phyloP scores from a whole-genome alignment of 1,284 basidiomycete genomes.

The Pseudozyma thailandica region DNA sequence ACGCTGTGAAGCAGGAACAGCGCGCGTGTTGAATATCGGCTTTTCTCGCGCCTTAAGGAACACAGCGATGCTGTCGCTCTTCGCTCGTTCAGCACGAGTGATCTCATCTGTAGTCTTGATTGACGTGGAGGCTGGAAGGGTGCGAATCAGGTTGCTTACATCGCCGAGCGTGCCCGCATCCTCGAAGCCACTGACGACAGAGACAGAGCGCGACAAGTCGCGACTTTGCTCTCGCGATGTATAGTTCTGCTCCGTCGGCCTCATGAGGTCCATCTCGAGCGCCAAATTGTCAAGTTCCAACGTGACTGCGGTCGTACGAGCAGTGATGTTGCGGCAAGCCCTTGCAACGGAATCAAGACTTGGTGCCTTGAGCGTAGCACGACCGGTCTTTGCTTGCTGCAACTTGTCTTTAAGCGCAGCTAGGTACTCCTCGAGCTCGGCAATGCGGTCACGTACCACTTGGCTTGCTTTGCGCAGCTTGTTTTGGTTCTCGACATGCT shows the following conservation, averaged over 20 bases:
- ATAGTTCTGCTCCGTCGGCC: slow-evolving; percentile 9
- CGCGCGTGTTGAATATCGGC: slow-evolving; percentile 44
- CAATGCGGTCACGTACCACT: slow-evolving; percentile 77
- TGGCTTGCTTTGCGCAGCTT: slow-evolving; percentile 79
- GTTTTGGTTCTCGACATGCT: slow-evolving; percentile 83
- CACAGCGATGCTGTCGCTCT: slow-evolving; percentile 34
- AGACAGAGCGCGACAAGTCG: slow-evolving; percentile 26
- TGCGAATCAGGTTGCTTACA: slow-evolving; percentile 21
- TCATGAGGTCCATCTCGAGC: slow-evolving; percentile 71
- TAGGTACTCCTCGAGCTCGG: slow-evolving; percentile 81
- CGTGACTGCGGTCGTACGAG: slow-evolving; percentile 73
- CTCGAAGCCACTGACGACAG: slow-evolving; percentile 25
- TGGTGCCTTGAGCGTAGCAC: slow-evolving; percentile 76
- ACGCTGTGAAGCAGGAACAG: slow-evolving; percentile 20
- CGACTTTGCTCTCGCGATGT: slow-evolving; percentile 10
- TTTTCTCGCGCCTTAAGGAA: slow-evolving; percentile 41
- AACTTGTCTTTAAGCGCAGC: slow-evolving; percentile 78
- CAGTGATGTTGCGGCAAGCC: slow-evolving; percentile 83
- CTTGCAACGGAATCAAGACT: slow-evolving; percentile 84
- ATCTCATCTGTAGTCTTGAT: slow-evolving; percentile 29
- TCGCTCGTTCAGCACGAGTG: slow-evolving; percentile 23
- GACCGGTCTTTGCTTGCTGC: slow-evolving; percentile 75
- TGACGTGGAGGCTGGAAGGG: slow-evolving; percentile 29
- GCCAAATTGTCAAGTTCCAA: slow-evolving; percentile 74
- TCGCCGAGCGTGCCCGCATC: slow-evolving; percentile 20